phyloP scores from a whole-genome alignment of 371 early-diverging fungal species.

The Mucor sp. region DNA sequence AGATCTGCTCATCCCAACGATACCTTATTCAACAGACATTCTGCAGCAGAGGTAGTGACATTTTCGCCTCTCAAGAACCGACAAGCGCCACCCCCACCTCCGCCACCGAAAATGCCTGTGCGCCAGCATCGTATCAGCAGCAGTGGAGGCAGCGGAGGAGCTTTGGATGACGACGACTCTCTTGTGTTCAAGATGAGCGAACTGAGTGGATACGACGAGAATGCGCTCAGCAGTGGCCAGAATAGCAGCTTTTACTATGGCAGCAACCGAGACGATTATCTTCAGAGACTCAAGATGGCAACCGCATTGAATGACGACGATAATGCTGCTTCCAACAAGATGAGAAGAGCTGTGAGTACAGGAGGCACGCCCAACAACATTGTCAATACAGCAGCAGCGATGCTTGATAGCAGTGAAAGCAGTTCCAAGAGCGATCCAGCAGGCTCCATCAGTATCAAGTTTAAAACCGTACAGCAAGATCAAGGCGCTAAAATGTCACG shows the following conservation, averaged over 20 bases:
- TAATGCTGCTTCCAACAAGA: not conserved
- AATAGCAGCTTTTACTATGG: not conserved
- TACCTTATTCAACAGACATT: not conserved
- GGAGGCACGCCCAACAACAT: not conserved
- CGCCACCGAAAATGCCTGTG: not conserved
- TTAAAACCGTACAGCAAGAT: not conserved
- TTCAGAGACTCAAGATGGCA: not conserved
- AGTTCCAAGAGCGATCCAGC: not conserved
- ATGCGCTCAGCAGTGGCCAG: not conserved
- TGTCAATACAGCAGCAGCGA: not conserved
- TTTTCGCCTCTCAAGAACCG: constrained; percentile 3
- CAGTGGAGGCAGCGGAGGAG: not conserved
- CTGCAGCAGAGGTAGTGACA: not conserved
- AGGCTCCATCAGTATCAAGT: not conserved
- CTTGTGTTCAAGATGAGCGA: constrained; percentile 56
- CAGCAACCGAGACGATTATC: not conserved
- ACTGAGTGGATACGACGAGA: constrained; percentile 17
- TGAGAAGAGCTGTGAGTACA: not conserved
- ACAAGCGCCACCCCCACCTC: constrained; percentile 3
- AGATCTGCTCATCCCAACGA: not conserved
- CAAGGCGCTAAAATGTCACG: not conserved
- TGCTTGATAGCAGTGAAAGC: not conserved
- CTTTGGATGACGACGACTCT: constrained; percentile 45
- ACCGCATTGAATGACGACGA: not conserved
- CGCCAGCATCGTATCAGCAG: not conserved